Evolutionary conservation across 2,329 filamentous ascomycete species (phyloP), one percentile per base, ranked within the genome.

Genomic region (Trichoderma afroharzianum): DNA sequence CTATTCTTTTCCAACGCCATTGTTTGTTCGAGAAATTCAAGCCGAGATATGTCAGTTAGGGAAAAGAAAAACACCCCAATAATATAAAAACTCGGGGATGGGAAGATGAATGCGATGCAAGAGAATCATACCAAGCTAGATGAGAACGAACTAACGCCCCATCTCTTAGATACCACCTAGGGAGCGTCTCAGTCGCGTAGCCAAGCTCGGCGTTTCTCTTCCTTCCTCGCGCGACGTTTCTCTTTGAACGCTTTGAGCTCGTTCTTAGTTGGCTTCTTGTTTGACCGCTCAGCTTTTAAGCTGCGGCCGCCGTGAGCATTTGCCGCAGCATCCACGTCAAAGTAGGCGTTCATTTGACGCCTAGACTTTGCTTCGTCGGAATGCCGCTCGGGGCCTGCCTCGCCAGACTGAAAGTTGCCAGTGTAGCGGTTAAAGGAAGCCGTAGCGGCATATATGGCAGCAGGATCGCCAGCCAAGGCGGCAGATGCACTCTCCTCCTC

Each of bases 121-220:
- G 59, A 50, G 28, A 66, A 50, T 33, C 53, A 50, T 39, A 62
- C 36, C 62, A 57, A 26, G 33, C 39, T 7, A 32, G 5, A 39
- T 24, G 26, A 15, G 11, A 58, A 15, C 15, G 4, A 62, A 53
- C 24, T 36, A 62, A 55, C 50, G 15, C 7, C 9, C 57, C 39
- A 6, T 68, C 24, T n/a, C 33, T 24, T 8, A 14, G 24, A 30
- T n/a, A 28, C 4, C 30, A 7, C 26, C 30, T 12, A n/a, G 28
- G 57, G 26, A 21, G 11, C 6, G 33, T 1, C 14, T 91, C 83
- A 98, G 82, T 97, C 95, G 77, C 91, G 86, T 77, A 98, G 82
- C 94, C 96, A 99, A 11, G 94, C 95, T 74, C 95, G 86, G 73
- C 95, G 88, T 84, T 97, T 98, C 85, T 98, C 94, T 80, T 98